Base-by-base conservation (phyloP, 179 eudicot genomes). In the Beta lomatogona region DNA sequence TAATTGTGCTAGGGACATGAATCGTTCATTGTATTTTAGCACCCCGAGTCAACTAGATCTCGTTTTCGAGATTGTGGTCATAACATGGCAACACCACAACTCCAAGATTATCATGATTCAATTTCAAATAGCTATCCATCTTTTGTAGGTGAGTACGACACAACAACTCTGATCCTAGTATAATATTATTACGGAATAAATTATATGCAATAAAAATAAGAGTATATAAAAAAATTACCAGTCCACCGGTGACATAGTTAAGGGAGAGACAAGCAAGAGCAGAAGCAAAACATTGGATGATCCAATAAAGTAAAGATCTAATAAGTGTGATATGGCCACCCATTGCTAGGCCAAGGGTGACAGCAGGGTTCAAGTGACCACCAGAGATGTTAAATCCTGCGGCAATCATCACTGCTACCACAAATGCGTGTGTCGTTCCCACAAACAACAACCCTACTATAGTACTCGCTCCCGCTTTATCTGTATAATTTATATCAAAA, bases 311-410 rank as follows among this genome's bases (percentile, higher is more conserved):
- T 9, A 92, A 6, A 1, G 97, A 85, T 50, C 97, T 72, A 50
- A 95, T 44, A 9, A 95, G 85, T 0, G 99, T 93, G 82, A 95
- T 93, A 65, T 91, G 93, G 4, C 98, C 99, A 31, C 99, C 97
- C 16, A 83, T 81, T 9, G 90, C 91, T 0, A 95, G 88, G 13
- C 97, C 99, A 12, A 95, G 81, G 0, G 98, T 95, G 72, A 93
- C 98, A 0, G 98, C 97, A 0, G 99, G 99, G 86, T 95, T 95
- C 41, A 95, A 86, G 72, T 95, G 99, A 44, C 93, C 98, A 1
- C 99, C 99, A 6, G 95, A 95, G 44, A 95, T 90, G 31, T 88
- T 87, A 70, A 91, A 86, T 12, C 98, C 99, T 0, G 95, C 98
- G 0, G 97, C 90, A 22, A 93, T 89, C 97, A 91, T 93, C 82